Percentiles rank a stretch among this genome's conserved stretches.
Evolutionary conservation across 2,329 filamentous ascomycete species (phyloP).

Genomic region (Fusarium neocosmosporiellum): DNA sequence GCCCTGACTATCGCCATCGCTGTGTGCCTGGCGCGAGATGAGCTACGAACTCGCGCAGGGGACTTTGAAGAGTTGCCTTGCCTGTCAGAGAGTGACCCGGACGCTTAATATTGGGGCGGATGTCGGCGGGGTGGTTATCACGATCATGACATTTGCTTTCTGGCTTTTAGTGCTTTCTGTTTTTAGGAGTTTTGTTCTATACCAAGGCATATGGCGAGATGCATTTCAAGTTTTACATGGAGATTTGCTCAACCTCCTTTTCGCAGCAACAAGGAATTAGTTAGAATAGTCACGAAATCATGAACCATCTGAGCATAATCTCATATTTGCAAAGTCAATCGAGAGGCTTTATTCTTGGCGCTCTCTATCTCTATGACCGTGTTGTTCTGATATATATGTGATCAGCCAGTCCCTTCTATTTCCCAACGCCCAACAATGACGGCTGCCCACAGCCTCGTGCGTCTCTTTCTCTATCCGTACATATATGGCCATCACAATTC

Average conservation of each 20-base stretch:
- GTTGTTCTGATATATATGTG: constrained; percentile 34
- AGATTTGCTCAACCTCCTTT: background rate
- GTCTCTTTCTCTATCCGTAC: constrained; percentile 42
- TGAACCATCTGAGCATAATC: background rate
- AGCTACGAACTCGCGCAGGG: constrained; percentile 47
- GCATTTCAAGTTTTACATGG: background rate
- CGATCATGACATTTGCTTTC: background rate
- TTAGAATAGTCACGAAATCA: background rate
- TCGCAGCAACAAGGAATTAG: background rate
- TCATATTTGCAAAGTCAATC: constrained; percentile 16
- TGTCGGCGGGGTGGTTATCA: background rate
- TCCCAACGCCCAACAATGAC: constrained; percentile 48
- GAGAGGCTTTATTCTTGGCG: constrained; percentile 41
- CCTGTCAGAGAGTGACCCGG: constrained; percentile 52
- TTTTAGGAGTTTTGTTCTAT: constrained; percentile 14
- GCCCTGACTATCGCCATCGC: constrained; percentile 55
- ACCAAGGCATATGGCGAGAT: constrained; percentile 3
- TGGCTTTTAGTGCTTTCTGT: background rate
- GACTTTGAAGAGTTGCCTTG: constrained; percentile 50
- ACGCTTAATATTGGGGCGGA: constrained; percentile 32
- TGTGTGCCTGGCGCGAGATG: constrained; percentile 54
- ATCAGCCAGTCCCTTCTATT: constrained; percentile 41
- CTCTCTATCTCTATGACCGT: constrained; percentile 44
- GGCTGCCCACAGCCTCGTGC: constrained; percentile 30
- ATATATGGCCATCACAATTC: constrained; percentile 41